These are phyloP conservation scores for Colletotrichum sp. DNA, from an alignment of 2,329 filamentous ascomycete species.

Conservation along the genomic window DNA sequence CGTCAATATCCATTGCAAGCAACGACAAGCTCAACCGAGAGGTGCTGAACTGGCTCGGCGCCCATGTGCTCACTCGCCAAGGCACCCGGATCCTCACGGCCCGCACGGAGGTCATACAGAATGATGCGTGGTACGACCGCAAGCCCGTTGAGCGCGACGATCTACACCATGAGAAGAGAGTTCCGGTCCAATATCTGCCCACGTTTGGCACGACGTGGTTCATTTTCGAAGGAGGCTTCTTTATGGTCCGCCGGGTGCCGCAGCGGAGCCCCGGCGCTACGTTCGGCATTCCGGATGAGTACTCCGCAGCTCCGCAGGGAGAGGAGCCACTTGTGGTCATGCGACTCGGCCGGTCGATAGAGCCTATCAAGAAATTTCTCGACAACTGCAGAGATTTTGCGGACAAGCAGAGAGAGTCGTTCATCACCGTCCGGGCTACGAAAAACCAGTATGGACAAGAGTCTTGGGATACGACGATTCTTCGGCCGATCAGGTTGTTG, in stretches of 20 bases:
- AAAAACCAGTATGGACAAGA: slow-evolving; percentile 29
- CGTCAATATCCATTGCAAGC: slow-evolving; percentile 40
- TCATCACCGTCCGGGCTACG: slow-evolving; percentile 39
- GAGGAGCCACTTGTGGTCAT: slow-evolving; percentile 43
- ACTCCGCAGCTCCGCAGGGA: slow-evolving; percentile 35
- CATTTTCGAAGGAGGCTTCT: slow-evolving; percentile 34
- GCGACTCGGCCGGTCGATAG: slow-evolving; percentile 39
- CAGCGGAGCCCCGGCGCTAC: slow-evolving; percentile 1
- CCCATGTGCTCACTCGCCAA: slow-evolving; percentile 34
- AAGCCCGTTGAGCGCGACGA: slow-evolving; percentile 32
- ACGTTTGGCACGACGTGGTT: slow-evolving; percentile 43
- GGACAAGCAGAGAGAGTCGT: slow-evolving; percentile 38
- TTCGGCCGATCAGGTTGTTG: slow-evolving; percentile 27
- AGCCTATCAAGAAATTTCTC: slow-evolving; percentile 35
- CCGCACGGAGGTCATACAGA: slow-evolving; percentile 33
- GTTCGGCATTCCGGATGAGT: slow-evolving; percentile 33
- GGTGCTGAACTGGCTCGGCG: slow-evolving; percentile 42
- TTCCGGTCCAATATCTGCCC: slow-evolving; percentile 40
- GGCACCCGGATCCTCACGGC: slow-evolving; percentile 38
- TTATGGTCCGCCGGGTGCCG: slow-evolving; percentile 38
- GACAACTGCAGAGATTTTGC: slow-evolving; percentile 33
- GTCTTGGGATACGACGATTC: slow-evolving; percentile 39
- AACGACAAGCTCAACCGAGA: slow-evolving; percentile 41
- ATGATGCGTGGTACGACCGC: slow-evolving; percentile 35
- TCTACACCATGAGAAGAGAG: slow-evolving; percentile 35